Conservation (phyloP, 495 filamentous ascomycete species). For the Talaromyces nanjingensis region DNA sequence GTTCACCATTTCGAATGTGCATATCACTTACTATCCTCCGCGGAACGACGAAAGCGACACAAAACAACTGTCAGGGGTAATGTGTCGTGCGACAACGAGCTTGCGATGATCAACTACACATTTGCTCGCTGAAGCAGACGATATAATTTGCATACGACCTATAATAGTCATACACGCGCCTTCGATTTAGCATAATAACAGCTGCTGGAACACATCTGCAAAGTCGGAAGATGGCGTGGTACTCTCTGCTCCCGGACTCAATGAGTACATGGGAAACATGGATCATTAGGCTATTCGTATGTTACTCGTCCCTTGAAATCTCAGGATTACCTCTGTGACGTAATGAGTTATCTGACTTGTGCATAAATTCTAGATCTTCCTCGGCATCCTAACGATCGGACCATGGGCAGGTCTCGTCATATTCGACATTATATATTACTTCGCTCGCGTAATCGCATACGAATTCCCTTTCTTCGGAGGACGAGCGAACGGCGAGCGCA, state of each 20-base stretch:
- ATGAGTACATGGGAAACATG: conserved; percentile 55
- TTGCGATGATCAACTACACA: not conserved
- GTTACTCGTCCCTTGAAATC: conserved; percentile 12
- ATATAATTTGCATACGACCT: not conserved
- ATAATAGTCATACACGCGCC: not conserved
- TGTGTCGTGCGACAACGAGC: not conserved
- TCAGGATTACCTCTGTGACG: not conserved
- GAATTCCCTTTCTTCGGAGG: conserved; percentile 58
- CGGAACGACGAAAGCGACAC: not conserved
- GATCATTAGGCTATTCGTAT: conserved; percentile 57
- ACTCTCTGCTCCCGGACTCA: conserved; percentile 55
- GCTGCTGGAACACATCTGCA: not conserved
- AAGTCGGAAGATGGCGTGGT: conserved; percentile 48
- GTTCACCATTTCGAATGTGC: not conserved
- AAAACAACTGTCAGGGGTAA: not conserved
- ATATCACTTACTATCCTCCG: not conserved
- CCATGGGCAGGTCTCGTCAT: conserved; percentile 60
- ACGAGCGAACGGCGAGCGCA: conserved; percentile 51
- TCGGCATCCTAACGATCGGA: conserved; percentile 55
- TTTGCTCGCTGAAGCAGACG: not conserved
- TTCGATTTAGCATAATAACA: not conserved
- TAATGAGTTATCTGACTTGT: not conserved
- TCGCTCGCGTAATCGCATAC: conserved; percentile 51
- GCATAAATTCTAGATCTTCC: conserved; percentile 43
- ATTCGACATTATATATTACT: conserved; percentile 62